A percentile compares a stretch with the other conserved stretches of the same genome.
Evolutionary conservation across 768 basidiomycete species (phyloP).

Genomic region (Hypholoma fasciculare): DNA sequence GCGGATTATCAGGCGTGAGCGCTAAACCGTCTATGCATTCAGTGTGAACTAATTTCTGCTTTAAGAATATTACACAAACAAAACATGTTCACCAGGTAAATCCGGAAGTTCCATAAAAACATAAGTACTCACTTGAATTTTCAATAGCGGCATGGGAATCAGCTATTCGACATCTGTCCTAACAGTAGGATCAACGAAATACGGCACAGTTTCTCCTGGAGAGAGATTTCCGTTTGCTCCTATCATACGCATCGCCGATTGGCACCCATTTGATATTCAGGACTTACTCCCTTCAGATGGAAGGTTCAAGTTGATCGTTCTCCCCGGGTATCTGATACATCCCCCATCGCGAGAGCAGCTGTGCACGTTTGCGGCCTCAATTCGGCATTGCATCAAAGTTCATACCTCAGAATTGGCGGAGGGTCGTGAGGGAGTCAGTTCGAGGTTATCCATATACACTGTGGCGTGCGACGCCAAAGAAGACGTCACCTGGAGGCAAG

Average conservation of each 20-base stretch:
- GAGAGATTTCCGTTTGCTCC: slow-evolving; percentile 7
- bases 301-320: slow-evolving; percentile 6
- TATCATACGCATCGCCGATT: slow-evolving; percentile 8
- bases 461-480: slow-evolving; percentile 1
- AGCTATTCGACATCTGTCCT: slow-evolving; percentile 4
- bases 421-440: not conserved
- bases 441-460: not conserved
- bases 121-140: not conserved
- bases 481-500: slow-evolving; percentile 6
- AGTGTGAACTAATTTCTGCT: not conserved
- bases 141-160: slow-evolving; percentile 9
- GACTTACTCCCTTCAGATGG: slow-evolving; percentile 10
- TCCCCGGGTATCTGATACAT: not conserved
- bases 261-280: slow-evolving; percentile 3
- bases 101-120: not conserved
- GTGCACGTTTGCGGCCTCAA: no score
- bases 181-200: not conserved
- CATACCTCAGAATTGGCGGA: no score
- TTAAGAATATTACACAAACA: slow-evolving; percentile 7
- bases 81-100: slow-evolving; percentile 10
- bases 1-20: not conserved
- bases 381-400: no score
- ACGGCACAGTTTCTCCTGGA: not conserved
- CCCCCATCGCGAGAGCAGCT: no score
- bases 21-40: not conserved